Evolutionary conservation across 1,139 yeast genomes (phyloP).

Genomic region (Blastobotrys indianensis): DNA sequence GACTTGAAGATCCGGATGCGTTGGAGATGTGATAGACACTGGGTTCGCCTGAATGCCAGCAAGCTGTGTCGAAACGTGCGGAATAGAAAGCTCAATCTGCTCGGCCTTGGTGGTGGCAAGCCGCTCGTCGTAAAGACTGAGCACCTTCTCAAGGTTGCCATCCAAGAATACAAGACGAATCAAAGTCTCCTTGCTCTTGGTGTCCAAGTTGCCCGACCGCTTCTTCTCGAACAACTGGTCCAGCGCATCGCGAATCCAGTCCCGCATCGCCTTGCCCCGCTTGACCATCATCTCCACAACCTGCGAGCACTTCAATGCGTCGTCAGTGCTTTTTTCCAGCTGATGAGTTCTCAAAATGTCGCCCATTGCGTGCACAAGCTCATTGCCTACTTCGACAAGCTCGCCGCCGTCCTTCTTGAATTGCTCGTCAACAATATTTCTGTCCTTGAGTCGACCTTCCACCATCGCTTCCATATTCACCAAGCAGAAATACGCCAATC

Average conservation of each 20-base stretch:
- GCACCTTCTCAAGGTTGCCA: conserved; percentile 30
- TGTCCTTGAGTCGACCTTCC: conserved; percentile 30
- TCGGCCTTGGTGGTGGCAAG: background rate
- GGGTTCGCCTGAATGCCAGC: conserved; percentile 1
- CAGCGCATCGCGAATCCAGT: conserved; percentile 25
- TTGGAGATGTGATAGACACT: background rate
- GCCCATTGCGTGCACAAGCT: conserved; percentile 28
- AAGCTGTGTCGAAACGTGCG: conserved; percentile 8
- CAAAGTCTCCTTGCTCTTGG: conserved; percentile 26
- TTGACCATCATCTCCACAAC: conserved; percentile 25
- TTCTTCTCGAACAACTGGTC: conserved; percentile 25
- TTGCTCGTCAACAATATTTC: conserved; percentile 29
- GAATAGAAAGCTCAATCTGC: background rate
- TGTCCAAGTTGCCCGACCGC: conserved; percentile 17
- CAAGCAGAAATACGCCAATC: conserved; percentile 77
- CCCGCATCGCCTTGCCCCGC: conserved; percentile 28
- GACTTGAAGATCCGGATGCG: conserved; percentile 22
- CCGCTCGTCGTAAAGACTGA: conserved; percentile 21
- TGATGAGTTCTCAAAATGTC: conserved; percentile 24
- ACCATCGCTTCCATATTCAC: conserved; percentile 59
- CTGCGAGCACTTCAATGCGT: conserved; percentile 15
- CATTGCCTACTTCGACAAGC: conserved; percentile 26
- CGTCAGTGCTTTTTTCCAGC: conserved; percentile 7
- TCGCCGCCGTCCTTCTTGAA: conserved; percentile 22
- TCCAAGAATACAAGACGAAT: conserved; percentile 33